Conservation (phyloP, 1,284 basidiomycete genomes). For the Leccinum subrobustum region DNA sequence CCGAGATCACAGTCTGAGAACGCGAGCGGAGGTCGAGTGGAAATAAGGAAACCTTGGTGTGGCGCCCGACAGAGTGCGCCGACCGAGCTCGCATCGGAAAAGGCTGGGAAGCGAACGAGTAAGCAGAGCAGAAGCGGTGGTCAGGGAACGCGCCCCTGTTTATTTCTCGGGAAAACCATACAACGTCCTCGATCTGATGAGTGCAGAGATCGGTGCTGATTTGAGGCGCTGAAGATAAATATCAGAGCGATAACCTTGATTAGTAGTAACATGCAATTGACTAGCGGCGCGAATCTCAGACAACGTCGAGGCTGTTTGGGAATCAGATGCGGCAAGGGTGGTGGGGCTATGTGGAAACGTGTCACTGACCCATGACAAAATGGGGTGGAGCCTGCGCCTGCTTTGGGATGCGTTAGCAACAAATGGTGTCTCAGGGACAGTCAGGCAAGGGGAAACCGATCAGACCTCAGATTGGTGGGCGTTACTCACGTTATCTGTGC, state of each 20-base stretch:
- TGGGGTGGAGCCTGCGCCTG: slow-evolving; percentile 48
- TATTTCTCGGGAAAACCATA: slow-evolving; percentile 48
- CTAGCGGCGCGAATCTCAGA: slow-evolving; percentile 55
- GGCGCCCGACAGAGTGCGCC: slow-evolving; percentile 15
- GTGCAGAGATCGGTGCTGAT: slow-evolving; percentile 51
- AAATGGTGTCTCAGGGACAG: slow-evolving; percentile 19
- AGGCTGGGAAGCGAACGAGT: slow-evolving; percentile 9
- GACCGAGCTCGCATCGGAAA: slow-evolving; percentile 1
- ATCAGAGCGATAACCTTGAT: slow-evolving; percentile 64
- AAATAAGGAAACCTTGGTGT: slow-evolving; percentile 18
- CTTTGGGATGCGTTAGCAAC: slow-evolving; percentile 15
- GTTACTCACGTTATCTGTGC: slow-evolving; percentile 35
- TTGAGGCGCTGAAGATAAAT: slow-evolving; percentile 56
- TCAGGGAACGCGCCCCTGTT: slow-evolving; percentile 36
- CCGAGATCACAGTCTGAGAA: neutral
- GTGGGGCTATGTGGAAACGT: slow-evolving; percentile 8
- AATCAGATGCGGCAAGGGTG: slow-evolving; percentile 6
- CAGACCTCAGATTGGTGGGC: slow-evolving; percentile 12
- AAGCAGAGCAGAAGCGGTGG: neutral
- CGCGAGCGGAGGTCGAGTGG: slow-evolving; percentile 24
- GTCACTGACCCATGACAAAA: slow-evolving; percentile 48
- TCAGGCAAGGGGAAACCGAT: slow-evolving; percentile 13
- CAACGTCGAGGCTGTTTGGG: slow-evolving; percentile 20
- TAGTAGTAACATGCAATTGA: slow-evolving; percentile 31
- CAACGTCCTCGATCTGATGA: slow-evolving; percentile 46